phyloP scores from a whole-genome alignment of 768 basidiomycete genomes.

The Inosperma sp. region DNA sequence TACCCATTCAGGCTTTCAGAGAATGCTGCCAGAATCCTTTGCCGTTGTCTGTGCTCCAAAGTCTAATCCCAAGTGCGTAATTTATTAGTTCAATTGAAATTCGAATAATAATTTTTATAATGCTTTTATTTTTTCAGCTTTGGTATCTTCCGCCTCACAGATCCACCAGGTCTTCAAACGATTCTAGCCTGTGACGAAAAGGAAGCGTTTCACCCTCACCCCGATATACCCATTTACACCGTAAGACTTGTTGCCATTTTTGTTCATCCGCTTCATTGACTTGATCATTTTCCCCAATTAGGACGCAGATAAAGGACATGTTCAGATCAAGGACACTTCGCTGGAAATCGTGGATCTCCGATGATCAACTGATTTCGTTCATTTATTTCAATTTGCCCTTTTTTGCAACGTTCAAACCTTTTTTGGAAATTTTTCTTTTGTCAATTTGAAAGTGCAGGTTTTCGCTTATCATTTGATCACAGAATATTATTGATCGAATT shows the following conservation, averaged over 20 bases:
- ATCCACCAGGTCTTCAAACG: conserved; percentile 75
- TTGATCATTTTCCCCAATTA: conserved; percentile 23
- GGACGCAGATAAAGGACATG: conserved; percentile 86
- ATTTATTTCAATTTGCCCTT: no score
- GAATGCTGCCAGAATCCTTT: conserved; percentile 87
- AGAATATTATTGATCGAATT: no score
- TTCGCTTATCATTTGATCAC: no score
- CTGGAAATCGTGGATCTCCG: conserved; percentile 87
- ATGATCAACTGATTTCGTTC: no score
- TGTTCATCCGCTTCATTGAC: conserved; percentile 3
- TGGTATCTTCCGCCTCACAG: conserved; percentile 86
- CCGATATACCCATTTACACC: conserved; percentile 80
- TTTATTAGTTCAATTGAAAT: background rate
- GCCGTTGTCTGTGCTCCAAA: conserved; percentile 89
- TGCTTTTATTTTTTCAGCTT: conserved; percentile 42
- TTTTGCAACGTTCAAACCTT: no score
- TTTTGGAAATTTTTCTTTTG: no score
- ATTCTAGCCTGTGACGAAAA: conserved; percentile 64
- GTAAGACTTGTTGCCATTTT: conserved; percentile 40
- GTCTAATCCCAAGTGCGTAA: conserved; percentile 63
- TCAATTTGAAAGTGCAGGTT: no score
- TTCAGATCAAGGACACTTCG: conserved; percentile 65
- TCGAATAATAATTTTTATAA: conserved; percentile 8
- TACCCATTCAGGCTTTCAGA: conserved; percentile 85
- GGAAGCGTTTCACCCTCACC: conserved; percentile 84